A percentile compares a stretch with the other conserved stretches of the same genome.
phyloP scores from a whole-genome alignment of 2,329 filamentous ascomycete species.

The Elsinoe batatas region DNA sequence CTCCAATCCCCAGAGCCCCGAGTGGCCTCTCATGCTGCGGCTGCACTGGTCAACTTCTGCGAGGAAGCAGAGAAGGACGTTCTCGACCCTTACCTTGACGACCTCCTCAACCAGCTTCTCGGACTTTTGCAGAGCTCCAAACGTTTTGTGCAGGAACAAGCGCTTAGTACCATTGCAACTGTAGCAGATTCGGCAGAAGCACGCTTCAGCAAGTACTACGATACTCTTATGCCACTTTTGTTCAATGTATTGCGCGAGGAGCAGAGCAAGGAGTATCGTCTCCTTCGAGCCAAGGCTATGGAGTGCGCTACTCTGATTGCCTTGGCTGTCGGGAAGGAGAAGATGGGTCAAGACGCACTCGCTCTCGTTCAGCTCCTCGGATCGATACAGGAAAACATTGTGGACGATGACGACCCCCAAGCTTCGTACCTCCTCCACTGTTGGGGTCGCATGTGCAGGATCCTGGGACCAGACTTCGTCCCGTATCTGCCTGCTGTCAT shows the following conservation, averaged over 20 bases:
- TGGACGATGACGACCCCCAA: constrained; percentile 88
- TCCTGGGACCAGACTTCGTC: constrained; percentile 80
- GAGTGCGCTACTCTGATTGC: constrained; percentile 96
- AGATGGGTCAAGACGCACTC: constrained; percentile 78
- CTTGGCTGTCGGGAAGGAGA: constrained; percentile 85
- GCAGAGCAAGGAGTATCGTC: constrained; percentile 83
- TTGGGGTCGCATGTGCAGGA: constrained; percentile 97
- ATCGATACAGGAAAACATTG: constrained; percentile 75
- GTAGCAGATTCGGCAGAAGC: constrained; percentile 97
- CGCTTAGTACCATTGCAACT: constrained; percentile 92
- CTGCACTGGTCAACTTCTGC: constrained; percentile 97
- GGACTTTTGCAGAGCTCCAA: constrained; percentile 83
- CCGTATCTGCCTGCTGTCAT: constrained; percentile 90
- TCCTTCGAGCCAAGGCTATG: constrained; percentile 95
- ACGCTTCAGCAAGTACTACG: constrained; percentile 91
- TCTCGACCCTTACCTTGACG: constrained; percentile 85
- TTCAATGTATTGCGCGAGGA: constrained; percentile 83
- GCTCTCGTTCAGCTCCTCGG: constrained; percentile 79
- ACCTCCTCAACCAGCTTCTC: constrained; percentile 75
- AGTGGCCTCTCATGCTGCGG: constrained; percentile 92
- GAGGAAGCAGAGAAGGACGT: constrained; percentile 92
- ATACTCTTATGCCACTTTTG: constrained; percentile 87
- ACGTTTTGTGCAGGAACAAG: constrained; percentile 95
- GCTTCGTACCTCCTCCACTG: constrained; percentile 96
- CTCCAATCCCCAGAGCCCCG: constrained; percentile 81